Evolutionary conservation across 1,139 yeast genomes (phyloP), one percentile per base, ranked within the genome.

Genomic region (Candida sp.): DNA sequence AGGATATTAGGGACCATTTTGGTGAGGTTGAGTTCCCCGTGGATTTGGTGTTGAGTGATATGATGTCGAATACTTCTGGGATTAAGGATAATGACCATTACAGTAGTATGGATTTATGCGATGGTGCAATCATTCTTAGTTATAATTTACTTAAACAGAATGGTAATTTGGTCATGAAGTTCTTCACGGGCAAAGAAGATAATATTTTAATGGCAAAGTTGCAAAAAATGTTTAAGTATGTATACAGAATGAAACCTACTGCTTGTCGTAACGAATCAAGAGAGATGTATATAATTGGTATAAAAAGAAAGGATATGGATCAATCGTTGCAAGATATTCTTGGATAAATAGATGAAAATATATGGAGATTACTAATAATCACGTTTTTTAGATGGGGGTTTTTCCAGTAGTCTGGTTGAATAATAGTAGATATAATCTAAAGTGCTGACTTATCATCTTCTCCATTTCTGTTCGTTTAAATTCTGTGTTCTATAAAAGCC

Each of bases 41-140:
- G 3, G 70, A 73, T 43, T 48, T 73, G 22, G 65, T 73, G 1
- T 42, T 73, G 39, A 73, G 78, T 50, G 79, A 73, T 49, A 73
- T 73, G 79, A 72, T 73, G 77, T 65, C 67, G n/a, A 73, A 73
- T 44, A 69, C 77, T 5, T 64, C 70, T 3, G 79, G 79, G 1
- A 63, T 66, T 27, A 68, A 69, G 42, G 71, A 66, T 44, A 62
- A 57, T 32, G 79, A 73, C 50, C 79, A 73, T 52, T 60, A 57
- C 38, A 76, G 73, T 15, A 73, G 75, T 47, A 70, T 73, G 73
- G 77, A 73, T 40, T 50, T 73, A 33, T 73, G 78, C 48, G 64
- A 64, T 33, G 75, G 71, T 0, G 74, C 70, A 2, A 42, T 71
- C 4, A 48, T 64, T 3, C 49, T 72, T 22, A 56, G 73, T 1